Conservation (phyloP, 805 yeast genomes). For the Pichia eremophila region DNA sequence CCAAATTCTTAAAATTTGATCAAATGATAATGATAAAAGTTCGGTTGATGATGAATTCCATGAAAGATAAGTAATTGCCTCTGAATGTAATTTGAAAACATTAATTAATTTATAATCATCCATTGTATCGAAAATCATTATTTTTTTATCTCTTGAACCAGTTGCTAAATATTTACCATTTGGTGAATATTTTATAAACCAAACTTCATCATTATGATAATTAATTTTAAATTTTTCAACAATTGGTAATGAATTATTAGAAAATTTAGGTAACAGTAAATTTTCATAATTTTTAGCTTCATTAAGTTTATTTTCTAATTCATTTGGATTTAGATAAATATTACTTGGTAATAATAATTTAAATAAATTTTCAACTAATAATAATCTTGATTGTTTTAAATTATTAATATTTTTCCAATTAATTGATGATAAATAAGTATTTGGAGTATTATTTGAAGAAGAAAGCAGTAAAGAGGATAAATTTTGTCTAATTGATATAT, state of each 20-base stretch:
- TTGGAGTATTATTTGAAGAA: background rate
- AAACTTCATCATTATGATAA: constrained; percentile 65
- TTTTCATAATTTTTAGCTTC: constrained; percentile 44
- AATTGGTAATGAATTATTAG: constrained; percentile 29
- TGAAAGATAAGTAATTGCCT: constrained; percentile 53
- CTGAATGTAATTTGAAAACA: constrained; percentile 35
- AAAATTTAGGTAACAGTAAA: constrained; percentile 15
- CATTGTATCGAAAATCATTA: constrained; percentile 56
- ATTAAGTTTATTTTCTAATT: constrained; percentile 39
- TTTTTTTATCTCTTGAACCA: constrained; percentile 58
- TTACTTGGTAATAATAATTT: constrained; percentile 39
- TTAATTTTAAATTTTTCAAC: constrained; percentile 35
- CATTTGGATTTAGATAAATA: constrained; percentile 35
- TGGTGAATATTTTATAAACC: constrained; percentile 75
- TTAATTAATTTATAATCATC: constrained; percentile 32
- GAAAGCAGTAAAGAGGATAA: constrained; percentile 1
- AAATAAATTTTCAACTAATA: constrained; percentile 34
- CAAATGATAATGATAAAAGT: constrained; percentile 64
- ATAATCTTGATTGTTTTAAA: constrained; percentile 27
- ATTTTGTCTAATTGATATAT: constrained; percentile 5
- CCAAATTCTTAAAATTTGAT: constrained; percentile 50
- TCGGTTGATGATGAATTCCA: constrained; percentile 70
- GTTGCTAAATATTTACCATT: constrained; percentile 71
- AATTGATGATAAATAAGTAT: constrained; percentile 3
- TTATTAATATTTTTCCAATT: constrained; percentile 3